Evolutionary conservation across 495 filamentous ascomycete genomes (phyloP), one percentile per base, ranked within the genome.

Genomic region (Extremus antarcticus): DNA sequence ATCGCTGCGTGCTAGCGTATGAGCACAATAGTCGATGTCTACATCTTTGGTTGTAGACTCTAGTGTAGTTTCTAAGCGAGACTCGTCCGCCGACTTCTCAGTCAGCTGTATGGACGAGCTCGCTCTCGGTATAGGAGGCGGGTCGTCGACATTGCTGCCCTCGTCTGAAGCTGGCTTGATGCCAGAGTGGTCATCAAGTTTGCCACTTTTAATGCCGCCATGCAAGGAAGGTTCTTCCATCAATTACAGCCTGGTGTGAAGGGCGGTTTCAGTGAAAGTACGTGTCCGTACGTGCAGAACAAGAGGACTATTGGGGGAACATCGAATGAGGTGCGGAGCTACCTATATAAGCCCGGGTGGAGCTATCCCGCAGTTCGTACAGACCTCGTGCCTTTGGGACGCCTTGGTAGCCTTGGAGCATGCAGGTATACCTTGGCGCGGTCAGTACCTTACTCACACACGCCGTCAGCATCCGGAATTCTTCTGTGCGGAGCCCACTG

Each of bases 51-150:
- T 40, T 15, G 40, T 17, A 11, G 41, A 17, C 1, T 38, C 16
- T 13, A 16, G 15, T 10, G 43, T 47, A 32, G 48, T 16, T 19
- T 15, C 25, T 2, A 38, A 55, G 53, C 53, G 53, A 55, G 53
- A 49, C 53, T 50, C 53, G 53, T 45, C 53, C 53, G 25, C 53
- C 43, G 53, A 55, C 53, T 48, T 24, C 4, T 35, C 29, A 55
- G 53, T 55, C 53, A 55, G 53, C 29, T 55, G 21, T 19, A 17
- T 55, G 53, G 53, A 41, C 53, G 53, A 55, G 53, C 53, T 49
- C 53, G 53, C 53, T 20, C 29, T 55, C 45, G 53, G 53, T 55
- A 55, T 55, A 55, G 53, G 43, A 1, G 53, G 53, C 7, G 43
- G 43, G n/a, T 55, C 53, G 45, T 32, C 47, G 47, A 23, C 53